Base-by-base conservation (phyloP, 495 filamentous ascomycete species). In the Penicillium macrosclerotiorum region DNA sequence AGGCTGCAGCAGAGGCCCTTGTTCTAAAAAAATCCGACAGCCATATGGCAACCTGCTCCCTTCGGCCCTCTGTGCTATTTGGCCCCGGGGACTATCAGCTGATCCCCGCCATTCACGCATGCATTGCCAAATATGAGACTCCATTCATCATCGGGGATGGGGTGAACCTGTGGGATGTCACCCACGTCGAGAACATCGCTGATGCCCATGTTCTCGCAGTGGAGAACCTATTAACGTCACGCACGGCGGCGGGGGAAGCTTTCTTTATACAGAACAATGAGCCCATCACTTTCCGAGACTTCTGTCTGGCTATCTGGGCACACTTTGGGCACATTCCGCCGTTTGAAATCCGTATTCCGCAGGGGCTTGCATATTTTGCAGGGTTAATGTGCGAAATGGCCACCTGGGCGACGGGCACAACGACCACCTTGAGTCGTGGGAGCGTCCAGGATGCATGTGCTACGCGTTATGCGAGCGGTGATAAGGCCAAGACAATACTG, bases 251-350 rank as follows among this genome's bases (percentile, higher is more conserved):
- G 0, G 82, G 82, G 0, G 71, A 84, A 47, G 76, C 72, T 12
- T 80, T 85, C 53, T 83, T 81, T 60, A 78, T 85, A 24, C 77
- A 79, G 36, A 85, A 85, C 47, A 76, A 83, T 38, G 74, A 85
- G 52, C 79, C 77, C 13, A 73, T 82, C 22, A 58, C 78, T 16
- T 81, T 83, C 52, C 72, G 82, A 23, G 75, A 80, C 57, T 80
- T 84, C 45, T 78, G 80, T 39, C 60, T 82, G 4, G 69, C 67
- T 9, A 66, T 85, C 18, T 84, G 81, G 81, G 69, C 62, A 7
- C 67, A 80, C 41, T 83, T 83, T 41, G 75, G 72, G 9, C 81
- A 84, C 57, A 63, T 65, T 5, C 81, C 79, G 26, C 64, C 64
- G 3, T 76, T 68, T 47, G 57, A 77, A 40, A 23, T 82, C 17